phyloP scores from a whole-genome alignment of 768 basidiomycete genomes.

The Phlebiopsis flavidoalba region DNA sequence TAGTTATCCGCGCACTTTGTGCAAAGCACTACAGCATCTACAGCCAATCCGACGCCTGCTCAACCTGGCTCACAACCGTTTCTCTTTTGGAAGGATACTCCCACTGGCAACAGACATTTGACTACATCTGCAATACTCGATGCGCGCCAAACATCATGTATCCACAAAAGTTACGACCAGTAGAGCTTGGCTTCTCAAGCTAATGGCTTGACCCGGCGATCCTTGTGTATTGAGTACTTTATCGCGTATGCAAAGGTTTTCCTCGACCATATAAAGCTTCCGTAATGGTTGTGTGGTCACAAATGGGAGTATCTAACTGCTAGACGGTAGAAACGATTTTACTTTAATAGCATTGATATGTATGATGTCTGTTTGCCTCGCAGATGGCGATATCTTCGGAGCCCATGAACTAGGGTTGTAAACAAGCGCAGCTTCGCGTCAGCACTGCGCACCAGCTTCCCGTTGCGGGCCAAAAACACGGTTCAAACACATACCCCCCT shows the following conservation, averaged over 20 bases:
- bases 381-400: too few species aligned
- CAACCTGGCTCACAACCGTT: background rate
- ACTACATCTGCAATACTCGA: background rate
- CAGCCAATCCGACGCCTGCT: background rate
- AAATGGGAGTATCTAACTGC: too few species aligned
- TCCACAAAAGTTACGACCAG: background rate
- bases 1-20: constrained; percentile 39
- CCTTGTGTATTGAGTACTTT: too few species aligned
- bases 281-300: too few species aligned
- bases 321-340: too few species aligned
- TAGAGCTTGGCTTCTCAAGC: background rate
- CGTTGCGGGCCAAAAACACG: constrained; percentile 9
- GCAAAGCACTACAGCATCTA: background rate
- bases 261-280: too few species aligned
- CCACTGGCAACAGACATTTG: background rate
- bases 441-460: background rate
- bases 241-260: too few species aligned
- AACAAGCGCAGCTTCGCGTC: background rate
- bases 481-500: background rate
- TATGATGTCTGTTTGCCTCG: too few species aligned
- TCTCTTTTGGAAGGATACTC: background rate
- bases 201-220: too few species aligned
- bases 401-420: too few species aligned
- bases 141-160: background rate
- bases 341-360: too few species aligned